Base-by-base conservation (phyloP, 352 stramenopile genomes). In the Phytophthora macrochlamydospora region DNA sequence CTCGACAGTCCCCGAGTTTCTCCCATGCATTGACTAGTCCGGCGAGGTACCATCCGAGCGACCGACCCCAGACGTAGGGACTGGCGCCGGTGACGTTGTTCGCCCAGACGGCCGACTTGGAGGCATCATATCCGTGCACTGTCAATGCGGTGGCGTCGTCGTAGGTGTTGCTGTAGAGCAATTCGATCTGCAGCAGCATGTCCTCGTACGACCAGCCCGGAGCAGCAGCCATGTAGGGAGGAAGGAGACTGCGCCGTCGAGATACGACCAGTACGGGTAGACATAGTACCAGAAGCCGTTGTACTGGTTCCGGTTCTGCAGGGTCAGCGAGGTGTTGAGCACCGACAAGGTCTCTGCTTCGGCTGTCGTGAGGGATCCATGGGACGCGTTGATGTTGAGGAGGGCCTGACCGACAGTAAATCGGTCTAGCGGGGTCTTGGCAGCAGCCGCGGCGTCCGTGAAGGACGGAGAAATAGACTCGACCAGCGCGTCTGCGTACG, bases 271-370 rank as follows among this genome's bases (percentile, higher is more conserved):
- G 62, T 67, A 45, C 9, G 56, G 61, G 51, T 74, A 74, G 28
- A 74, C 66, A 30, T 71, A 74, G 51, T 74, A 74, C 66, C 66
- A 74, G 51, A 74, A 63, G 9, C 66, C 66, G 14, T 70, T 63
- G 61, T 57, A 64, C 61, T 70, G 45, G 61, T 71, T 74, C 8
- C 66, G 66, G 12, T 56, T 70, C 38, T 74, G 66, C 40, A 74
- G 42, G n/a, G 18, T 29, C 37, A 74, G 37, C 0, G 66, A 74
- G 3, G 7, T 33, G 40, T 74, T 67, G 31, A 73, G 56, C 30
- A 48, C 50, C 32, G 66, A 31, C 2, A 73, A 57, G 0, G 55
- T 67, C 5, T 69, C 54, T 37, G 6, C 29, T 35, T 73, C 60
- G 30, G 31, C 29, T 14, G 64, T 37, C 24, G 44, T 67, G 58